Conservation (phyloP, 768 basidiomycete genomes). For the Fibroporia radiculosa region DNA sequence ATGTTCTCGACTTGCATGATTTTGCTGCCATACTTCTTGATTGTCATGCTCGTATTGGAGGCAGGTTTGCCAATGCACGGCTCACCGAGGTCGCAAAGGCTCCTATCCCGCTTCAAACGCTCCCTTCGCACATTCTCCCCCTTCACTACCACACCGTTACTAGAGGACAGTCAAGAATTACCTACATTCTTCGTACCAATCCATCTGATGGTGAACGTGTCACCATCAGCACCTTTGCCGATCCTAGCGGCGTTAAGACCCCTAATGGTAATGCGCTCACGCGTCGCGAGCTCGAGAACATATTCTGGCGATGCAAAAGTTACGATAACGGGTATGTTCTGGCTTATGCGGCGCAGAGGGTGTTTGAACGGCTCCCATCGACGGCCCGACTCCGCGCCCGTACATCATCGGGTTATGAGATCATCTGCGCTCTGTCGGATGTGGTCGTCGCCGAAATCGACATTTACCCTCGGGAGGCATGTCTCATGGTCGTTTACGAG, state of each 20-base stretch:
- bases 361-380: conserved; percentile 15
- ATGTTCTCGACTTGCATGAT: conserved; percentile 16
- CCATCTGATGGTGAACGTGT: not conserved
- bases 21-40: conserved; percentile 14
- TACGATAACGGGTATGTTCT: conserved; percentile 15
- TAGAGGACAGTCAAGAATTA: conserved; percentile 5
- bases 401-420: conserved; percentile 11
- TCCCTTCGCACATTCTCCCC: conserved; percentile 6
- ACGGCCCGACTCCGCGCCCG: conserved; percentile 12
- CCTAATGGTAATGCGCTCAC: conserved; percentile 4
- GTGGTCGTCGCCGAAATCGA: conserved; percentile 13
- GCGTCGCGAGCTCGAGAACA: conserved; percentile 16
- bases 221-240: conserved; percentile 9
- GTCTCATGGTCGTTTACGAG: conserved; percentile 11
- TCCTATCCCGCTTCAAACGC: conserved; percentile 1
- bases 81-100: conserved; percentile 11
- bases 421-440: conserved; percentile 9
- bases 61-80: conserved; percentile 9
- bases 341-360: conserved; percentile 12
- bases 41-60: conserved; percentile 8
- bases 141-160: not conserved
- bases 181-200: conserved; percentile 10
- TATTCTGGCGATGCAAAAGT: conserved; percentile 17
- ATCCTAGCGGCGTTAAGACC: conserved; percentile 11
- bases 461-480: conserved; percentile 9